Percentiles rank a stretch among this genome's conserved stretches.
Evolutionary conservation across 352 stramenopile genomes (phyloP).

Genomic region (Globisporangium lucens): DNA sequence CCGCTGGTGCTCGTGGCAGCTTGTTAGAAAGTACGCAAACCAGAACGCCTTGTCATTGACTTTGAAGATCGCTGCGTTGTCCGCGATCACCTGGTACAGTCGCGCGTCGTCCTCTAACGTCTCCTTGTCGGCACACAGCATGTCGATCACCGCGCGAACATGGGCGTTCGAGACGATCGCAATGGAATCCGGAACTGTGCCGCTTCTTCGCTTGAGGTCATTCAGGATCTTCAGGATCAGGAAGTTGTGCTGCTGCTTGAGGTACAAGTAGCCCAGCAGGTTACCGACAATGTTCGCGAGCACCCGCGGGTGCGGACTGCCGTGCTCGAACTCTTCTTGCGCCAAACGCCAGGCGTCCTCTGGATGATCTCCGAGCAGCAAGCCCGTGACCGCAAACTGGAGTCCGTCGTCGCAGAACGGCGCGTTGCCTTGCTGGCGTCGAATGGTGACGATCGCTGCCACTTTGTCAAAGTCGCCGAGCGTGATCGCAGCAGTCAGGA

Average conservation of each 20-base stretch:
- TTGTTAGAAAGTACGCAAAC: slow-evolving; percentile 9
- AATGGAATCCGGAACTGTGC: background rate
- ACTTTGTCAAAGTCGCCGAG: background rate
- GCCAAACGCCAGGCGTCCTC: slow-evolving; percentile 10
- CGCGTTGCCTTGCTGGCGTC: slow-evolving; percentile 4
- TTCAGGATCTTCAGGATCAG: slow-evolving; percentile 12
- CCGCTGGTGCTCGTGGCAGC: slow-evolving; percentile 10
- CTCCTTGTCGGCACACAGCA: slow-evolving; percentile 8
- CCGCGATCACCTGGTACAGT: slow-evolving; percentile 1
- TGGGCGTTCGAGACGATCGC: slow-evolving; percentile 9
- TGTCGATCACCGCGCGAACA: slow-evolving; percentile 8
- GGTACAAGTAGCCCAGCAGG: slow-evolving; percentile 8
- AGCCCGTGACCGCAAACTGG: slow-evolving; percentile 5
- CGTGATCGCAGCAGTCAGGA: slow-evolving; percentile 7
- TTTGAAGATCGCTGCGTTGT: background rate
- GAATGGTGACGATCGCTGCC: background rate
- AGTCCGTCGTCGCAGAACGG: slow-evolving; percentile 12
- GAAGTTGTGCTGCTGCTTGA: background rate
- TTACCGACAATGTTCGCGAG: background rate
- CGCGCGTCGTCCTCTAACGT: slow-evolving; percentile 1
- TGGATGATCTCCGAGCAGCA: slow-evolving; percentile 1
- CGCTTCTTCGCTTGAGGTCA: slow-evolving; percentile 7
- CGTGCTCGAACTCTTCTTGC: slow-evolving; percentile 11
- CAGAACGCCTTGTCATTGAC: slow-evolving; percentile 7
- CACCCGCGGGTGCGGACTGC: slow-evolving; percentile 1